These are phyloP conservation scores for Corylus avellana DNA, from an alignment of 306 rosid genomes.

Conservation along the genomic window DNA sequence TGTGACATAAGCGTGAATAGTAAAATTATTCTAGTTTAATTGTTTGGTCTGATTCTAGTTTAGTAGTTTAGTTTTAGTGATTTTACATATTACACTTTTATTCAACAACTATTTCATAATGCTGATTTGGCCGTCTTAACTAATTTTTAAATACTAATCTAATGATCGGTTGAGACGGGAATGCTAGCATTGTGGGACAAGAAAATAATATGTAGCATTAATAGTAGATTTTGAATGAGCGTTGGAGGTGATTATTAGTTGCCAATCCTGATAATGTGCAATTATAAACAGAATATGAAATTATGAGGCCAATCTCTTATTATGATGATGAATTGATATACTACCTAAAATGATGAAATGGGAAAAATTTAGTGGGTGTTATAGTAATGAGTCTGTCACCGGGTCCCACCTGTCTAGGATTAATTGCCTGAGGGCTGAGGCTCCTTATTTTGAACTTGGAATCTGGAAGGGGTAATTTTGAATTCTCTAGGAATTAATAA, in stretches of 20 bases:
- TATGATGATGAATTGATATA: neutral
- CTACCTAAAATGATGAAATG: neutral
- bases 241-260: neutral
- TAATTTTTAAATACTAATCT: too few relatives aligned
- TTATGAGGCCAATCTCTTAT: neutral
- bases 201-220: too few relatives aligned
- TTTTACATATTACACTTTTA: too few relatives aligned
- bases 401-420: neutral
- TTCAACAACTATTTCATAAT: too few relatives aligned
- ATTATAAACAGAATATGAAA: neutral
- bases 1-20: too few relatives aligned
- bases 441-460: neutral
- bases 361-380: neutral
- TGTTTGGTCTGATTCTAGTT: too few relatives aligned
- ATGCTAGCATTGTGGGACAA: too few relatives aligned
- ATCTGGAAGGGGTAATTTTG: neutral
- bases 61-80: too few relatives aligned
- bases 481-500: neutral
- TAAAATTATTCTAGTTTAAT: too few relatives aligned
- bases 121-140: too few relatives aligned
- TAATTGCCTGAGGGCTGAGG: neutral
- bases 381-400: neutral
- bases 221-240: neutral
- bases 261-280: neutral
- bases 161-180: too few relatives aligned